Evolutionary conservation across 495 filamentous ascomycete genomes (phyloP).

Genomic region (Penicillium longicatenatum): DNA sequence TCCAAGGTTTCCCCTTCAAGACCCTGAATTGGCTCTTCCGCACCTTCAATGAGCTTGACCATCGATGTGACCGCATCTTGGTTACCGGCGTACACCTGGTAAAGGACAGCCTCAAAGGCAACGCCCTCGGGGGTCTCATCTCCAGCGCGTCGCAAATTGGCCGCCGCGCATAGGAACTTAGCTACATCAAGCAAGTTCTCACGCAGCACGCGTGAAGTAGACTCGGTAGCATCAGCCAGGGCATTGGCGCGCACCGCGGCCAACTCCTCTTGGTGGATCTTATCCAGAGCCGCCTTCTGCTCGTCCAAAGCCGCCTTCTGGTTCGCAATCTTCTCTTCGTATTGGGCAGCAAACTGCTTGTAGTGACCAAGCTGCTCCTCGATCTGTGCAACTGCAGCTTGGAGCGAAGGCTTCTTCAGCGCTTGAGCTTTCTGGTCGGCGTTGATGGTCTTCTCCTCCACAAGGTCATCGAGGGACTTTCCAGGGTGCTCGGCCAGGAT

Average conservation of each 20-base stretch:
- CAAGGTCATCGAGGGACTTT: slow-evolving; percentile 81
- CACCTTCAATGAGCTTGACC: slow-evolving; percentile 80
- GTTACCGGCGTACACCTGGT: slow-evolving; percentile 86
- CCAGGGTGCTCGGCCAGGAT: slow-evolving; percentile 75
- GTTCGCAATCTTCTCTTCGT: slow-evolving; percentile 62
- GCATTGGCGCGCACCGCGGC: slow-evolving; percentile 68
- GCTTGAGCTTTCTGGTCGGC: slow-evolving; percentile 76
- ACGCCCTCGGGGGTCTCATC: slow-evolving; percentile 71
- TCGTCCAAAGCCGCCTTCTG: slow-evolving; percentile 77
- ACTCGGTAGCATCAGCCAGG: slow-evolving; percentile 61
- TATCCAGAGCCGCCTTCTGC: slow-evolving; percentile 74
- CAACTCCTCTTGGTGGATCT: slow-evolving; percentile 68
- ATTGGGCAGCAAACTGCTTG: slow-evolving; percentile 79
- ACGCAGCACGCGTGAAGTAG: slow-evolving; percentile 53
- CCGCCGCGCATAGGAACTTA: slow-evolving; percentile 79
- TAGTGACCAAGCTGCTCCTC: slow-evolving; percentile 84
- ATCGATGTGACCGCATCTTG: slow-evolving; percentile 78
- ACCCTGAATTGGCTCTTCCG: slow-evolving; percentile 67
- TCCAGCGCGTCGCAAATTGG: slow-evolving; percentile 64
- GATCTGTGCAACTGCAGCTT: slow-evolving; percentile 69
- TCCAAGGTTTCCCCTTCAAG: slow-evolving; percentile 64
- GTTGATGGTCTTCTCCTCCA: slow-evolving; percentile 83
- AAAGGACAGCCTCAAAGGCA: slow-evolving; percentile 88
- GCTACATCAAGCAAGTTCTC: slow-evolving; percentile 65
- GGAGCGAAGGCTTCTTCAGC: slow-evolving; percentile 85